Evolutionary conservation across 345 rosid genomes (phyloP).

Genomic region (Schrenkiella parvula): DNA sequence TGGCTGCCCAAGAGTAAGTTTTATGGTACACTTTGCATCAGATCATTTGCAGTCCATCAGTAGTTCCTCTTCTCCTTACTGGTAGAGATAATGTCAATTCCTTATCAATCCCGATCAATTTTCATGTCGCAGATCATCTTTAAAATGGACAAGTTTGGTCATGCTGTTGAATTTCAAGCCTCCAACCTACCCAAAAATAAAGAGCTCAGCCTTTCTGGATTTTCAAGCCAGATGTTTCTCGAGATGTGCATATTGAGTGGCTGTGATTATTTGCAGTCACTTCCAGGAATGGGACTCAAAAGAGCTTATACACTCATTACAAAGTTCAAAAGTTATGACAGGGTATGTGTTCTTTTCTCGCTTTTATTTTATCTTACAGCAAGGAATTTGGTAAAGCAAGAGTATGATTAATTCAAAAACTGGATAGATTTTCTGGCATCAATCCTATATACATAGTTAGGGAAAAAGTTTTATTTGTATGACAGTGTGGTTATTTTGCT

Average conservation of each 20-base stretch:
- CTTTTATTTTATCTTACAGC: background rate
- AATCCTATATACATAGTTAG: background rate
- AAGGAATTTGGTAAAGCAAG: background rate
- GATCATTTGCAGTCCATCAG: background rate
- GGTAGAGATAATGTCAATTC: background rate
- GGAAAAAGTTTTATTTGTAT: background rate
- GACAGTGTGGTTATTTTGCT: constrained; percentile 1
- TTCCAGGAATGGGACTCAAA: constrained; percentile 93
- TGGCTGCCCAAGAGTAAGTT: constrained; percentile 94
- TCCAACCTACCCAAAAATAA: constrained; percentile 65
- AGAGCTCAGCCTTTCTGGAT: constrained; percentile 63
- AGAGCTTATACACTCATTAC: constrained; percentile 83
- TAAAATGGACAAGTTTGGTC: constrained; percentile 97
- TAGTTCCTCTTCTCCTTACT: background rate
- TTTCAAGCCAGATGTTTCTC: constrained; percentile 81
- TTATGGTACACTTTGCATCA: background rate
- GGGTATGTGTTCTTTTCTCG: constrained; percentile 43
- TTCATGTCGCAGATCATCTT: constrained; percentile 55
- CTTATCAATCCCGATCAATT: background rate
- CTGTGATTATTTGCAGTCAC: constrained; percentile 90
- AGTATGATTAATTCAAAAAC: background rate
- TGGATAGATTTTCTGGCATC: constrained; percentile 1
- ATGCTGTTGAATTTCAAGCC: constrained; percentile 73
- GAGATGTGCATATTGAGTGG: constrained; percentile 99
- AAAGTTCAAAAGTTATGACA: constrained; percentile 75